Percentiles rank a stretch among this genome's conserved stretches.
Evolutionary conservation across 371 early-diverging fungal genomes (phyloP).

Genomic region (Fennellomyces sp.): DNA sequence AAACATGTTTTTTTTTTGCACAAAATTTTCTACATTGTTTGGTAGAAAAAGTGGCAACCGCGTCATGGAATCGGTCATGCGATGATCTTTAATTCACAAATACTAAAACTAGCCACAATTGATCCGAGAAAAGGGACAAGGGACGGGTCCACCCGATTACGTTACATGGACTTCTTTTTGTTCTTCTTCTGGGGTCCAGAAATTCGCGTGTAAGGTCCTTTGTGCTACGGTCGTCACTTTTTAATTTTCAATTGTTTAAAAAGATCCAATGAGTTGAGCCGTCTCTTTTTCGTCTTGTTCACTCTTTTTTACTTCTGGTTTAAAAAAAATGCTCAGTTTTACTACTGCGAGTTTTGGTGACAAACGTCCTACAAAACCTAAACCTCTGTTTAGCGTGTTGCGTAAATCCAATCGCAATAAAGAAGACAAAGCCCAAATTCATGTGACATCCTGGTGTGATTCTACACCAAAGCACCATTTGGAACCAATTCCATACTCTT

Average conservation of each 20-base stretch:
- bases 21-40: no score
- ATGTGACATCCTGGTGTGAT: not conserved
- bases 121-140: no score
- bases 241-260: conserved; percentile 1
- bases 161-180: no score
- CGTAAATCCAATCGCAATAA: not conserved
- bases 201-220: not conserved
- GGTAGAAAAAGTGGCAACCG: no score
- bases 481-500: no score
- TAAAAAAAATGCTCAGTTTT: not conserved
- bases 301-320: not conserved
- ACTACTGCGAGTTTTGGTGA: conserved; percentile 3
- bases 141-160: no score
- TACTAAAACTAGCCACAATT: no score
- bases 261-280: not conserved
- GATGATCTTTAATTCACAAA: no score
- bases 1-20: no score
- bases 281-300: not conserved
- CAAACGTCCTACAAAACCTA: not conserved
- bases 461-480: not conserved
- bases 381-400: not conserved
- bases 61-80: no score
- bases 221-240: conserved; percentile 2
- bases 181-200: not conserved
- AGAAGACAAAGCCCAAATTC: not conserved